A percentile compares a stretch with the other conserved stretches of the same genome.
Evolutionary conservation across 1,139 yeast genomes (phyloP).

Genomic region (Lodderomyces theae): DNA sequence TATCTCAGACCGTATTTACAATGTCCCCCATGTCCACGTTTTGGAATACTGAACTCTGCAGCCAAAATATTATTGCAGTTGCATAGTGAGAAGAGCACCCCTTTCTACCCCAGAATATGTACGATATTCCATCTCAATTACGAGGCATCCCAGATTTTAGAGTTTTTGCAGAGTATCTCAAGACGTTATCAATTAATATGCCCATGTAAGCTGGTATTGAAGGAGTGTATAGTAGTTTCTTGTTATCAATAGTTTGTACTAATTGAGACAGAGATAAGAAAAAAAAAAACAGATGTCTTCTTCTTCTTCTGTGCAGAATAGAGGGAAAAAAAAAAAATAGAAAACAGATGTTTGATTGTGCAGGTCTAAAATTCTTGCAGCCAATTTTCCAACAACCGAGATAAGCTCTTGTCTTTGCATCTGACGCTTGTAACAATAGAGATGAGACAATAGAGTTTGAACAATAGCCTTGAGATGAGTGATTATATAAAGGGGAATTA

Average conservation of each 20-base stretch:
- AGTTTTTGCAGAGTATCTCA: not conserved
- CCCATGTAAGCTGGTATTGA: not conserved
- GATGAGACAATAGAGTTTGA: not conserved
- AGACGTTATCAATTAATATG: not conserved
- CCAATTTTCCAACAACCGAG: conserved; percentile 1
- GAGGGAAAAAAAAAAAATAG: not conserved
- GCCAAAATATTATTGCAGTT: too few relatives aligned
- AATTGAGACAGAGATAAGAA: not conserved
- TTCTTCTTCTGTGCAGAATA: too few relatives aligned
- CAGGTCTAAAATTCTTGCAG: too few relatives aligned
- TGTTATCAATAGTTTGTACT: too few relatives aligned
- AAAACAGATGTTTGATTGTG: not conserved
- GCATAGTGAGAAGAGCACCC: too few relatives aligned
- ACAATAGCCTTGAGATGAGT: not conserved
- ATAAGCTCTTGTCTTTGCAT: not conserved
- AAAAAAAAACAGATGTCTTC: too few relatives aligned
- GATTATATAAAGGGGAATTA: not conserved
- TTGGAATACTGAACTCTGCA: too few relatives aligned
- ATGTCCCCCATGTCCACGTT: too few relatives aligned
- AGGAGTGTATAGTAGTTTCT: not conserved
- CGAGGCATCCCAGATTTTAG: not conserved
- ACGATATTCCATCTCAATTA: not conserved
- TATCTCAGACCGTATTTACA: too few relatives aligned
- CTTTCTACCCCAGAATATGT: too few relatives aligned
- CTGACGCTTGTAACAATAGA: not conserved